Conservation (phyloP, 345 rosid species). For the Arabidopsis arenosa region DNA sequence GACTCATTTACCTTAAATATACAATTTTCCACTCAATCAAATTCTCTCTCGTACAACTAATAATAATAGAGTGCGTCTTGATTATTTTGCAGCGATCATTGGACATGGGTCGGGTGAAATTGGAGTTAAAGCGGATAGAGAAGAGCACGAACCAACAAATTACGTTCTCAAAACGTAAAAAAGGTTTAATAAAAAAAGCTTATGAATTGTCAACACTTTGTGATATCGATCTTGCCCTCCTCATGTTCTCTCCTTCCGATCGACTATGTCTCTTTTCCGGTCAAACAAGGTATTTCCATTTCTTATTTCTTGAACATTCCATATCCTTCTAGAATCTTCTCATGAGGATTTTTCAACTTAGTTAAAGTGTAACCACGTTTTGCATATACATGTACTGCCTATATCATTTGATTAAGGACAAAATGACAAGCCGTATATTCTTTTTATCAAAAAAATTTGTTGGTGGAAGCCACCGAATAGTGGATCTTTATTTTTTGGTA, state of each 20-base stretch:
- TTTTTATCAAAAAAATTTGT: background rate
- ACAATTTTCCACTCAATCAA: slow-evolving; percentile 4
- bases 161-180: slow-evolving; percentile 62
- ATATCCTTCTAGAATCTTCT: background rate
- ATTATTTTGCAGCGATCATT: slow-evolving; percentile 23
- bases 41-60: background rate
- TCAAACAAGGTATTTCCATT: slow-evolving; percentile 51
- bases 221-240: slow-evolving; percentile 65
- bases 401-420: slow-evolving; percentile 11
- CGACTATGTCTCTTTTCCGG: slow-evolving; percentile 61
- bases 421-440: background rate
- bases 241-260: slow-evolving; percentile 71
- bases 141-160: slow-evolving; percentile 59
- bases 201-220: slow-evolving; percentile 67
- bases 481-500: background rate
- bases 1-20: slow-evolving; percentile 11
- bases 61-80: background rate
- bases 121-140: slow-evolving; percentile 61
- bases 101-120: slow-evolving; percentile 58
- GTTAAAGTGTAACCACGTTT: background rate
- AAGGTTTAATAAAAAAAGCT: slow-evolving; percentile 63
- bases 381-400: background rate
- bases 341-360: background rate
- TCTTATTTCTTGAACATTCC: slow-evolving; percentile 19
- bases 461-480: slow-evolving; percentile 20